Base-by-base conservation (phyloP, 345 rosid species). In the Populus tremula region DNA sequence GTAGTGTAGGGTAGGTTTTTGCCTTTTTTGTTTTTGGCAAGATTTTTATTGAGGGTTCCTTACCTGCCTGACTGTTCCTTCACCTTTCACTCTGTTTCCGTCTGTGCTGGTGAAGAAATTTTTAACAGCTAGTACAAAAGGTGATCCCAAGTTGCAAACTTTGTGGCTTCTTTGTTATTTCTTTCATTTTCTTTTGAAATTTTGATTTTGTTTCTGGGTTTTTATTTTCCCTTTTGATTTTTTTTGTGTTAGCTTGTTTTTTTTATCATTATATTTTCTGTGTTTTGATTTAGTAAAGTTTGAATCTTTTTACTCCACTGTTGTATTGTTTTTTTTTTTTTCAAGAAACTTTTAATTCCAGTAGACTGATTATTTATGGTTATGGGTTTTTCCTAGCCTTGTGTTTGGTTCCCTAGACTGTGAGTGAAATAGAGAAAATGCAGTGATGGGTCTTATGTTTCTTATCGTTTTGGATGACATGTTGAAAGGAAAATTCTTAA, bases 291-390 rank as follows among this genome's bases (percentile, higher is more conserved):
- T 31, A n/a, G 59, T 83, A 74, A 71, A 81, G 81, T 73, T 67
- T 73, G 49, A 71, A 76, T 70, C 74, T 49, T 77, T n/a, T 11
- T 54, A 54, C 31, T 82, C 62, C 80, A 86, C 92, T 87, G 87
- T 86, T 89, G 82, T 85, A 89, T 89, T 84, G 77, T 16, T 31
- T 61, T 73, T 65, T 23, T 73, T 71, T 29, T 49, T 59, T 16
- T 6, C 35, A 16, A 53, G 25, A n/a, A 50, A 18, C 36, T 13
- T 68, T 50, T 53, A 72, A 71, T 56, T 72, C 78, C 66, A 41
- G 68, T 20, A 43, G 45, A 23, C 67, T 56, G 71, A 62, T 25
- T 45, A 5, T 36, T 63, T 78, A 71, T 64, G 72, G 71, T 83
- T 80, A 53, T 72, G 78, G 78, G 74, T 53, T 77, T 71, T 61